phyloP scores from a whole-genome alignment of 768 basidiomycete species.

The Suillus subaureus region DNA sequence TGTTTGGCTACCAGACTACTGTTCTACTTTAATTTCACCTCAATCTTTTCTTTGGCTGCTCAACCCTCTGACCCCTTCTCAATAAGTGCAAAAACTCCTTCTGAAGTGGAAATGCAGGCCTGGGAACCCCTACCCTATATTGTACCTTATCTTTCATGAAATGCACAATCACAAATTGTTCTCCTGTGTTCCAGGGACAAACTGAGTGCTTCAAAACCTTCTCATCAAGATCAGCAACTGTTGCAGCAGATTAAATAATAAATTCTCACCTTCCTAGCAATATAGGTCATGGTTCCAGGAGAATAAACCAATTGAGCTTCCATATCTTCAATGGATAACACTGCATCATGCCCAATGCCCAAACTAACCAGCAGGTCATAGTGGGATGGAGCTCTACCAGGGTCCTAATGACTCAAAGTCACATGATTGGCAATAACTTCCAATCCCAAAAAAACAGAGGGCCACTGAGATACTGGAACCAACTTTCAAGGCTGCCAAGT shows the following conservation, averaged over 20 bases:
- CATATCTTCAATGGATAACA: neutral
- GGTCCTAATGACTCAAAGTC: slow-evolving; percentile 1
- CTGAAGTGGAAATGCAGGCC: neutral
- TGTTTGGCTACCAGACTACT: no score
- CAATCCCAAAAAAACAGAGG: slow-evolving; percentile 5
- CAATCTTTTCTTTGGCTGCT: neutral
- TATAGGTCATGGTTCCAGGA: neutral
- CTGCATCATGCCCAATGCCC: neutral
- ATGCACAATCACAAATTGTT: neutral
- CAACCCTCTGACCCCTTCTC: neutral
- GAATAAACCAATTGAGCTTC: neutral
- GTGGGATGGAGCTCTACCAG: neutral
- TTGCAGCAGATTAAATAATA: slow-evolving; percentile 8
- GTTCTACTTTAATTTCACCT: neutral
- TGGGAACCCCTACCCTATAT: neutral
- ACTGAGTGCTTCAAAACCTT: slow-evolving; percentile 6
- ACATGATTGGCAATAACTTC: slow-evolving; percentile 7
- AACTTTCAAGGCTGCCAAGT: neutral
- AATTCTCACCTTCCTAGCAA: neutral
- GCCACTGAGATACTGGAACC: slow-evolving; percentile 1
- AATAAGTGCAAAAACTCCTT: neutral
- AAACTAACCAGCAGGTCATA: slow-evolving; percentile 14
- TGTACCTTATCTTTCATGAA: slow-evolving; percentile 10
- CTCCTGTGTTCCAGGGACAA: neutral
- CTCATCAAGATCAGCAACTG: neutral